Conservation (phyloP, 169 alveolate genomes). For the Plasmodium relictum region DNA sequence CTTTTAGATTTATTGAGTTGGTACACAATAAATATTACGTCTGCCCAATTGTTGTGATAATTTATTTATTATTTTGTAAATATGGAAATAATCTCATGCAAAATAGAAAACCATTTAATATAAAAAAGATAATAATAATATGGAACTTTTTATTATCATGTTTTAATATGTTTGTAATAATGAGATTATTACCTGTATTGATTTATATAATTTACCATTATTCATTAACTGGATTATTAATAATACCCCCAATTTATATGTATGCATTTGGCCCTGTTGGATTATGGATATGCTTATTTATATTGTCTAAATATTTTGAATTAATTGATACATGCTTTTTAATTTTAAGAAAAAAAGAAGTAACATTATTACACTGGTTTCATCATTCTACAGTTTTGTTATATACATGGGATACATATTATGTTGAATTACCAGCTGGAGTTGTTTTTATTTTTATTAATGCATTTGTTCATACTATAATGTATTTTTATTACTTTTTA, state of each 20-base stretch:
- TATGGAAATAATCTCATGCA: conserved; percentile 83
- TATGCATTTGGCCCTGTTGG: conserved; percentile 87
- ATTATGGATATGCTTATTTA: conserved; percentile 86
- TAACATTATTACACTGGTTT: conserved; percentile 89
- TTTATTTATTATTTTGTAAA: conserved; percentile 82
- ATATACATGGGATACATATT: conserved; percentile 91
- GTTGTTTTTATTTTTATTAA: conserved; percentile 86
- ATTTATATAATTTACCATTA: conserved; percentile 39
- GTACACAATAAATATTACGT: conserved; percentile 74
- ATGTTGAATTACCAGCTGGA: conserved; percentile 88
- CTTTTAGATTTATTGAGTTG: conserved; percentile 46
- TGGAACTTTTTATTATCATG: conserved; percentile 87
- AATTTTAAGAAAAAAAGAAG: conserved; percentile 82
- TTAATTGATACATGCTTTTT: conserved; percentile 88
- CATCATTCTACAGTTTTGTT: conserved; percentile 91
- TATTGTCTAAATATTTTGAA: conserved; percentile 88
- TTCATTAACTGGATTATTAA: conserved; percentile 83
- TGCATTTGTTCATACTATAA: conserved; percentile 87
- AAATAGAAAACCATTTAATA: conserved; percentile 77
- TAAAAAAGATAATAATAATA: conserved; percentile 76
- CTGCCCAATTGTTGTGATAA: conserved; percentile 77
- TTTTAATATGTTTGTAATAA: conserved; percentile 82
- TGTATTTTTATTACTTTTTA: conserved; percentile 89
- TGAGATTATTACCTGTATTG: conserved; percentile 42
- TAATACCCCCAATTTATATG: conserved; percentile 84